A percentile compares a stretch with the other conserved stretches of the same genome.
These are phyloP conservation scores for Yarrowia yakushimensis DNA, from an alignment of 805 yeast species.

Conservation along the genomic window DNA sequence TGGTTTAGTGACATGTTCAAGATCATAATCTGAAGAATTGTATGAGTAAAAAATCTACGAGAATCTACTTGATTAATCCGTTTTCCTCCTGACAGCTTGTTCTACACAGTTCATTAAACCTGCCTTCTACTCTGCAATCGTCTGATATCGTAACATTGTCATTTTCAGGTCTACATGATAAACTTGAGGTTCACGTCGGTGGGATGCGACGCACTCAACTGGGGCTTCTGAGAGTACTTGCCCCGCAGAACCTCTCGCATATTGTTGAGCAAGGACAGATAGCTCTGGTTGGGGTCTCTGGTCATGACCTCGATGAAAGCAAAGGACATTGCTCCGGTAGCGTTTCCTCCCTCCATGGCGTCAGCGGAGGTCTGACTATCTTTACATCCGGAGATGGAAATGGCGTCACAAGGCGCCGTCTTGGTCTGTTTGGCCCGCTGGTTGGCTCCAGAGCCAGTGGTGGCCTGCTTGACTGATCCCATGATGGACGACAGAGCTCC, in stretches of 20 bases:
- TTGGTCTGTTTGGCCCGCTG: conserved; percentile 52
- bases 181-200: conserved; percentile 58
- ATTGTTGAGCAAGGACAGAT: conserved; percentile 63
- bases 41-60: no score
- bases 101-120: no score
- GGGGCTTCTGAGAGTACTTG: conserved; percentile 79
- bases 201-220: conserved; percentile 77
- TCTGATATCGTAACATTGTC: neutral
- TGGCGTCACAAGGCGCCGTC: conserved; percentile 72
- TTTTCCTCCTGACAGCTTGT: no score
- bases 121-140: no score
- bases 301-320: conserved; percentile 65
- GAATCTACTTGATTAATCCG: no score
- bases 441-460: conserved; percentile 40
- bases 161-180: conserved; percentile 37
- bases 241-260: conserved; percentile 60
- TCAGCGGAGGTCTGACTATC: conserved; percentile 84
- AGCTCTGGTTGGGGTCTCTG: conserved; percentile 62
- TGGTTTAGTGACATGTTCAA: no score
- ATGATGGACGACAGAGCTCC: conserved; percentile 45
- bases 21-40: no score
- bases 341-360: conserved; percentile 63
- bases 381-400: conserved; percentile 75
- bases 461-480: conserved; percentile 37
- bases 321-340: conserved; percentile 84